Base-by-base conservation (phyloP, 306 rosid genomes). In the Prunus campanulata region DNA sequence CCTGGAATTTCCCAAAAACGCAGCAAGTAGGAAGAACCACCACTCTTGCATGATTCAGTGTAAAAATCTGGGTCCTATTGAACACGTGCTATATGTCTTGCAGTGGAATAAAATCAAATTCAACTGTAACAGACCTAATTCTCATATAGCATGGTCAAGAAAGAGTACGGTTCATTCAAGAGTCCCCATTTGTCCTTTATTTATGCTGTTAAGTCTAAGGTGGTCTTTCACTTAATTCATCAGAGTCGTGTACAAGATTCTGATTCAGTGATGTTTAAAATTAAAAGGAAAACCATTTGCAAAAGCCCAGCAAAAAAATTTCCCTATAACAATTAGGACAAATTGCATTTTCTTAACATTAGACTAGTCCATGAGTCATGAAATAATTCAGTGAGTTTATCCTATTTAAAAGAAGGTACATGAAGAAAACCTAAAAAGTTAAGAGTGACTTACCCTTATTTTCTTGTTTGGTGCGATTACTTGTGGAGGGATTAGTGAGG, bases 401-500 rank as follows among this genome's bases (percentile, higher is more conserved):
- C 44, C 18, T n/a, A 19, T 27, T 48, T 24, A 1, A 74, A 35
- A 65, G 49, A 54, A 56, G 22, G 46, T 72, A 52, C n/a, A 71
- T 61, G 56, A 61, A 19, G 51, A 44, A 64, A 52, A 22, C 57
- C 14, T 52, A n/a, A 77, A 63, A 74, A 61, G 71, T 15, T 16
- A 76, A 46, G 30, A 70, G 76, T 66, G 68, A 73, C 96, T 68
- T 91, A 96, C 99, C 96, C 99, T 85, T 73, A 96, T 86, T 86
- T 96, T 96, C 86, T 96, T 96, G 88, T 84, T 91, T 52, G 97
- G 93, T 74, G 99, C 96, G 73, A 96, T 90, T 59, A 79, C 89
- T 13, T 91, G 88, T 16, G 99, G 94, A 83, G 99, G 99, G 82
- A 96, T 82, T 71, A 96, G 93, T 47, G 99, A 84, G 35, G 98